Conservation (phyloP, 2,329 filamentous ascomycete species). For the Fusarium chaquense region DNA sequence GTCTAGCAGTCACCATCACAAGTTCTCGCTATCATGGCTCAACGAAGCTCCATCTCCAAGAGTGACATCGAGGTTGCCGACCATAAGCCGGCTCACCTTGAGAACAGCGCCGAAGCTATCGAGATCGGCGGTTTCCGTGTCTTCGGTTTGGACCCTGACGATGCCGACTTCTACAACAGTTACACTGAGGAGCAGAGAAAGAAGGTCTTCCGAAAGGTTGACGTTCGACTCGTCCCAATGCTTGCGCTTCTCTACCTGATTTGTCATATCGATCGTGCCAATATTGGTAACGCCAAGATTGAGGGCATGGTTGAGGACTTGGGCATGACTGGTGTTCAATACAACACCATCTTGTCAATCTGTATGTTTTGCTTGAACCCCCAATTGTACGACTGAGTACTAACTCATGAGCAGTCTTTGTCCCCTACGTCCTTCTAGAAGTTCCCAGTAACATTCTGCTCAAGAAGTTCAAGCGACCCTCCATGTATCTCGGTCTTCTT, state of each 20-base stretch:
- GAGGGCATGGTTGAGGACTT: slow-evolving; percentile 52
- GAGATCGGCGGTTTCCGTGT: slow-evolving; percentile 41
- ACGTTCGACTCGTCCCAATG: slow-evolving; percentile 56
- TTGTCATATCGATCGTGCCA: slow-evolving; percentile 68
- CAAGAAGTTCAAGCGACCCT: slow-evolving; percentile 45
- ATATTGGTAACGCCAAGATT: slow-evolving; percentile 65
- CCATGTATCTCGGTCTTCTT: slow-evolving; percentile 41
- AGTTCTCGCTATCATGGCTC: slow-evolving; percentile 27
- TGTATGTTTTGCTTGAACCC: slow-evolving; percentile 69
- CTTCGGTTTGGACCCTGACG: slow-evolving; percentile 38
- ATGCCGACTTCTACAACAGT: slow-evolving; percentile 43
- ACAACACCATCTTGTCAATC: slow-evolving; percentile 66
- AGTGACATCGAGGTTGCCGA: slow-evolving; percentile 37
- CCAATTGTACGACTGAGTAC: accelerated
- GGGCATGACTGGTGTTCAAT: slow-evolving; percentile 67
- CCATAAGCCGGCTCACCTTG: slow-evolving; percentile 32
- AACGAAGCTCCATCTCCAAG: slow-evolving; percentile 42
- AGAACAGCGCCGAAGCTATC: slow-evolving; percentile 32
- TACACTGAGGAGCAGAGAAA: slow-evolving; percentile 42
- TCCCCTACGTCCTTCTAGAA: slow-evolving; percentile 43
- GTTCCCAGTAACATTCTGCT: slow-evolving; percentile 47
- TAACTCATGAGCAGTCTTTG: slow-evolving; percentile 30
- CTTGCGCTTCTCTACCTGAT: slow-evolving; percentile 69
- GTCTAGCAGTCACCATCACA: background rate
- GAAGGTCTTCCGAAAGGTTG: slow-evolving; percentile 48